Percentiles rank a stretch among this genome's conserved stretches.
Conservation (phyloP, 148 eudicot genomes). For the Dysphania ambrosioides region DNA sequence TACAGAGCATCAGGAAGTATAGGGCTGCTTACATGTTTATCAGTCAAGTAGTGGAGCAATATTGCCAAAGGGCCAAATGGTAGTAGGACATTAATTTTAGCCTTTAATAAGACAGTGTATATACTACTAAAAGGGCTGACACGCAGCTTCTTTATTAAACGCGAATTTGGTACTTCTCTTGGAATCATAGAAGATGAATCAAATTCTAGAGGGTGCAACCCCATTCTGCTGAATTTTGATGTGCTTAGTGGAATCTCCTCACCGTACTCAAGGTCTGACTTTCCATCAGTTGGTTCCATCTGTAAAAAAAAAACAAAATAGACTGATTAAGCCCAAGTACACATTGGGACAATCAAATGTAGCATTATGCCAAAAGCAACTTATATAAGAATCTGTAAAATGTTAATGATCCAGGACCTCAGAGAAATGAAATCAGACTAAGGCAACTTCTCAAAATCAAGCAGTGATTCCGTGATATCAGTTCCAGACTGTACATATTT, state of each 20-base stretch:
- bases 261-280: slow-evolving; percentile 57
- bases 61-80: slow-evolving; percentile 93
- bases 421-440: too few relatives aligned
- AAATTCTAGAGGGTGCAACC: slow-evolving; percentile 36
- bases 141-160: slow-evolving; percentile 42
- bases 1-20: not conserved
- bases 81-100: slow-evolving; percentile 79
- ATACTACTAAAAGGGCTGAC: slow-evolving; percentile 54
- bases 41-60: slow-evolving; percentile 58
- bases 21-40: slow-evolving; percentile 52
- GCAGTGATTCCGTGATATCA: not conserved
- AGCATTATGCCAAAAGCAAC: not conserved
- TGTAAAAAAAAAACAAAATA: slow-evolving; percentile 16
- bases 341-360: not conserved
- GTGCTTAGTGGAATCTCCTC: slow-evolving; percentile 60
- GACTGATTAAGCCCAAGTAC: not conserved
- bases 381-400: not conserved
- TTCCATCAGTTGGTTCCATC: slow-evolving; percentile 62
- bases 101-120: slow-evolving; percentile 59
- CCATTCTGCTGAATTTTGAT: slow-evolving; percentile 38
- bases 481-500: not conserved
- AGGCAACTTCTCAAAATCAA: not conserved
- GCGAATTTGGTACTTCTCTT: slow-evolving; percentile 36
- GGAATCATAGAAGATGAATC: slow-evolving; percentile 43
- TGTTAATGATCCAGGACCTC: too few relatives aligned